phyloP scores from a whole-genome alignment of 768 basidiomycete species.

The Russula foetens region DNA sequence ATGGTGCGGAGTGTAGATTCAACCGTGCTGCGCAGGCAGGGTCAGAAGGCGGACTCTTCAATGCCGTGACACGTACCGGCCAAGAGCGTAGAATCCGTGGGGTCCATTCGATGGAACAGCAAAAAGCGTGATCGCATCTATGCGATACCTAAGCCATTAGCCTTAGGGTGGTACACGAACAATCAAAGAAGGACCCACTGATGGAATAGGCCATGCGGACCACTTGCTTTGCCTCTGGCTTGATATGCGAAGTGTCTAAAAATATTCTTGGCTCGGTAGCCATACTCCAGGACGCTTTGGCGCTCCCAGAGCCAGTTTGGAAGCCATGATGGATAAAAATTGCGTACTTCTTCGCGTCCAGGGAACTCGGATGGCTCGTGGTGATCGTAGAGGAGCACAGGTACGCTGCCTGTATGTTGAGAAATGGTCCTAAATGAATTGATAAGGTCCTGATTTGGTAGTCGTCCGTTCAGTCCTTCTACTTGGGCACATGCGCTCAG shows the following conservation, averaged over 20 bases:
- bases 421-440: constrained; percentile 75
- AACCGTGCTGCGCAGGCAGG: constrained; percentile 42
- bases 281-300: constrained; percentile 41
- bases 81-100: constrained; percentile 91
- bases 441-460: constrained; percentile 93
- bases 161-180: neutral
- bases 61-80: constrained; percentile 46
- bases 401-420: constrained; percentile 63
- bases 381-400: constrained; percentile 77
- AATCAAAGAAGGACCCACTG: constrained; percentile 40
- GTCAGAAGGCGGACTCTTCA: neutral
- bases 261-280: constrained; percentile 57
- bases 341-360: constrained; percentile 23
- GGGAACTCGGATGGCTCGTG: constrained; percentile 41
- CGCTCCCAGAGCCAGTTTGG: constrained; percentile 37
- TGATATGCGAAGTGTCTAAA: constrained; percentile 65
- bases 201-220: constrained; percentile 85
- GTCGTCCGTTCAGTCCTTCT: constrained; percentile 93
- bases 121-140: constrained; percentile 90
- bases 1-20: constrained; percentile 86
- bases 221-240: constrained; percentile 73
- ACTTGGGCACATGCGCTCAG: constrained; percentile 3
- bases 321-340: constrained; percentile 37
- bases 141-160: constrained; percentile 60
- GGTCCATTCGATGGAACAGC: constrained; percentile 84